These are phyloP conservation scores for Paramyrothecium roridum DNA, from an alignment of 2,329 filamentous ascomycete genomes.

Conservation along the genomic window DNA sequence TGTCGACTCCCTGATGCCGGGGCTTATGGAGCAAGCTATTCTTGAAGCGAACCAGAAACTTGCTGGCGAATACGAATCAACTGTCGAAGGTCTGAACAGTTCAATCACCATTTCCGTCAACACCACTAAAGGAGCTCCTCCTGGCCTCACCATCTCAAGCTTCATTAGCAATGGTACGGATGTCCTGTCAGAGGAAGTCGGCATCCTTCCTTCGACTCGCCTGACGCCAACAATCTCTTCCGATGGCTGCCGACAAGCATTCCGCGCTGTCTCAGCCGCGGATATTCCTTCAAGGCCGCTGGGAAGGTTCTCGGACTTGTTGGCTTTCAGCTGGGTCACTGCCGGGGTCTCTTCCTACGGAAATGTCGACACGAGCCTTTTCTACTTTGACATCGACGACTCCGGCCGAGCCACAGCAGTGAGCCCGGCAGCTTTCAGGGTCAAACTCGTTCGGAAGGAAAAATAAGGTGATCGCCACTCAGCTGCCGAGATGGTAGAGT, in stretches of 20 bases:
- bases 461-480: neutral
- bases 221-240: neutral
- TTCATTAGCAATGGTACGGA: constrained; percentile 13
- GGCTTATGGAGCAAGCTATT: constrained; percentile 6
- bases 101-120: constrained; percentile 9
- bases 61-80: constrained; percentile 8
- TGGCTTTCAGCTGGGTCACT: neutral
- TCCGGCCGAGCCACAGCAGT: neutral
- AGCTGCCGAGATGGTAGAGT: no score
- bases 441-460: neutral
- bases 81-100: constrained; percentile 3
- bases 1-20: constrained; percentile 5
- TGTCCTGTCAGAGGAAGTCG: neutral
- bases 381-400: neutral
- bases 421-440: neutral
- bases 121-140: constrained; percentile 5
- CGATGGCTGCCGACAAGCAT: neutral
- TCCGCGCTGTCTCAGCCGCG: neutral
- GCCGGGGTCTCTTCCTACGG: neutral
- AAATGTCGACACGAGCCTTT: neutral
- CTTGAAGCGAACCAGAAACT: constrained; percentile 8
- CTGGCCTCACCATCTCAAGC: constrained; percentile 3
- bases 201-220: neutral
- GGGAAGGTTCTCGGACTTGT: neutral
- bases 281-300: neutral